Evolutionary conservation across 1,284 basidiomycete species (phyloP).

Genomic region (Rhodotorula sp.): DNA sequence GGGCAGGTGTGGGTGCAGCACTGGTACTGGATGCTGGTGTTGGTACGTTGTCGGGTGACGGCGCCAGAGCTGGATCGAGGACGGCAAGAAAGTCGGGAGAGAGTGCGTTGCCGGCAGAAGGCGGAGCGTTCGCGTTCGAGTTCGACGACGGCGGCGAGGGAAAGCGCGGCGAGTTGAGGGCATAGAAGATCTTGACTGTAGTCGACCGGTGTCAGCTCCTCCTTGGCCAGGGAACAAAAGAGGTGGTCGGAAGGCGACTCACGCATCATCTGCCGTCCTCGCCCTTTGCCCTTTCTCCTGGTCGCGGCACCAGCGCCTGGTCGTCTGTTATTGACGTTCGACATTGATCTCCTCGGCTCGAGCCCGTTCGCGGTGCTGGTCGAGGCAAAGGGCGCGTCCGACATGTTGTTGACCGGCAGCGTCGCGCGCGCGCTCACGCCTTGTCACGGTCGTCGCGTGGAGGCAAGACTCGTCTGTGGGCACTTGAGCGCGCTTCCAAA

Average conservation of each 20-base stretch:
- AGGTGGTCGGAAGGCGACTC: not conserved
- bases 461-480: no score
- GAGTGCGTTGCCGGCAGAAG: slow-evolving; percentile 7
- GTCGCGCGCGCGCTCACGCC: not conserved
- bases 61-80: slow-evolving; percentile 34
- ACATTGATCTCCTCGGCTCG: not conserved
- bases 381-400: not conserved
- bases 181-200: slow-evolving; percentile 42
- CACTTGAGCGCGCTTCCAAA: no score
- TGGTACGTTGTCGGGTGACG: slow-evolving; percentile 3
- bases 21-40: not conserved
- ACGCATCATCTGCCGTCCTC: slow-evolving; percentile 37
- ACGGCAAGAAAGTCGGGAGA: slow-evolving; percentile 34
- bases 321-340: not conserved
- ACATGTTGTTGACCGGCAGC: not conserved
- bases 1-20: not conserved
- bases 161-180: slow-evolving; percentile 32
- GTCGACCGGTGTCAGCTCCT: not conserved
- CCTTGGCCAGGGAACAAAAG: not conserved
- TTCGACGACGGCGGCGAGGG: not conserved
- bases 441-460: no score
- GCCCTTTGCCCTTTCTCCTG: slow-evolving; percentile 22
- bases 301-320: not conserved
- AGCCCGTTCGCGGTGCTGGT: not conserved
- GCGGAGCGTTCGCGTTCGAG: slow-evolving; percentile 4